A percentile compares a stretch with the other conserved stretches of the same genome.
Conservation (phyloP, 164 flowering plant species). For the Kingdonia uniflora region DNA sequence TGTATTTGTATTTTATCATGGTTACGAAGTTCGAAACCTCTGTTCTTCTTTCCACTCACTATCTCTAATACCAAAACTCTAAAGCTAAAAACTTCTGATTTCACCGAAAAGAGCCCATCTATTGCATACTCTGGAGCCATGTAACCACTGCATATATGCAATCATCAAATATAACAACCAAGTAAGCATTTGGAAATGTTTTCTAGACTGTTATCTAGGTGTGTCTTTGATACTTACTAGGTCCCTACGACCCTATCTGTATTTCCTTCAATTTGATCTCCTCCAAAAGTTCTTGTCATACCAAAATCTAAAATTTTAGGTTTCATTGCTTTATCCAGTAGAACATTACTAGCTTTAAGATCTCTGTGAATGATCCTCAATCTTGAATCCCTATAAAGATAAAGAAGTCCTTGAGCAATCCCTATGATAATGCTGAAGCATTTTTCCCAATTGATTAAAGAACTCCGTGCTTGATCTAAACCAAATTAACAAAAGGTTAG, state of each 20-base stretch:
- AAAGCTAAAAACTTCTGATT: constrained; percentile 32
- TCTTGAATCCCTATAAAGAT: constrained; percentile 27
- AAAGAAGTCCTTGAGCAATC: constrained; percentile 16
- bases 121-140: constrained; percentile 33
- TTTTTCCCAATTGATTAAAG: constrained; percentile 17
- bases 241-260: constrained; percentile 32
- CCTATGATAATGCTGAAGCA: constrained; percentile 20
- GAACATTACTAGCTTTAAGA: constrained; percentile 30
- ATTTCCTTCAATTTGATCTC: constrained; percentile 18
- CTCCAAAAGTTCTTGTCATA: constrained; percentile 23
- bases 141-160: constrained; percentile 6
- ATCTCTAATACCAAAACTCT: constrained; percentile 29
- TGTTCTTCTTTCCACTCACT: constrained; percentile 20
- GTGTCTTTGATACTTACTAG: constrained; percentile 21
- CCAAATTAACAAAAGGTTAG: not conserved
- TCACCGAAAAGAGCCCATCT: constrained; percentile 25
- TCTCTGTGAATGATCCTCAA: constrained; percentile 29
- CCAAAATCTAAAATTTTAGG: constrained; percentile 37
- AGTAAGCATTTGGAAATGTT: not conserved
- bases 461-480: constrained; percentile 6
- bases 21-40: constrained; percentile 14
- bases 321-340: constrained; percentile 24
- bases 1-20: constrained; percentile 7
- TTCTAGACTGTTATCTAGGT: too few species aligned
- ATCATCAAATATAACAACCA: not conserved